Percentiles rank a stretch among this genome's conserved stretches.
phyloP scores from a whole-genome alignment of 257 asterid species.

The Coffea eugenioides region DNA sequence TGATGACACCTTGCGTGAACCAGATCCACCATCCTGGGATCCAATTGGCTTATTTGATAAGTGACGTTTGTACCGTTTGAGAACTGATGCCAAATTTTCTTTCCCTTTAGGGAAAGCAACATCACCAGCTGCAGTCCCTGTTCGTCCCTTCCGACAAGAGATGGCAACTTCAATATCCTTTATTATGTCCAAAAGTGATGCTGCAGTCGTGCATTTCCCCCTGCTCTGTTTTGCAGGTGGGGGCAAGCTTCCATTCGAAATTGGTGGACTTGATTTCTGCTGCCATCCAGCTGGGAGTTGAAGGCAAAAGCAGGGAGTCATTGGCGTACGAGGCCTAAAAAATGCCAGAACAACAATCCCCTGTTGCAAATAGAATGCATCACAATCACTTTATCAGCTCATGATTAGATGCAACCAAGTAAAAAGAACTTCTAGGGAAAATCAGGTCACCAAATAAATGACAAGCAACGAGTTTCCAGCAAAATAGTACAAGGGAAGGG shows the following conservation, averaged over 20 bases:
- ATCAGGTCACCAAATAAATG: background rate
- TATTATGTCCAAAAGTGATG: conserved; percentile 61
- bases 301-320: conserved; percentile 86
- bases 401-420: background rate
- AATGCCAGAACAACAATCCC: conserved; percentile 83
- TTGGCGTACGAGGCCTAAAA: conserved; percentile 65
- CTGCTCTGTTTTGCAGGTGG: conserved; percentile 50
- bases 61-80: conserved; percentile 88
- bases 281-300: conserved; percentile 72
- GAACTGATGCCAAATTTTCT: conserved; percentile 82
- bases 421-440: background rate
- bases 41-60: conserved; percentile 59
- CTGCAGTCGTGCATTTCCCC: conserved; percentile 80
- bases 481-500: background rate
- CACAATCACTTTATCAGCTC: background rate
- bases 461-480: background rate
- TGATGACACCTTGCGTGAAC: conserved; percentile 30
- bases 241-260: conserved; percentile 51
- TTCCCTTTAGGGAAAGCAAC: conserved; percentile 98
- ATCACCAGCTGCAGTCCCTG: conserved; percentile 99
- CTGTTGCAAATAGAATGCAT: conserved; percentile 33
- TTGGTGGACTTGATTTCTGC: conserved; percentile 50
- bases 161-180: conserved; percentile 83
- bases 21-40: conserved; percentile 39
- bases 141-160: conserved; percentile 88